phyloP scores from a whole-genome alignment of 352 stramenopile species.

The Pythium grandisporangium region DNA sequence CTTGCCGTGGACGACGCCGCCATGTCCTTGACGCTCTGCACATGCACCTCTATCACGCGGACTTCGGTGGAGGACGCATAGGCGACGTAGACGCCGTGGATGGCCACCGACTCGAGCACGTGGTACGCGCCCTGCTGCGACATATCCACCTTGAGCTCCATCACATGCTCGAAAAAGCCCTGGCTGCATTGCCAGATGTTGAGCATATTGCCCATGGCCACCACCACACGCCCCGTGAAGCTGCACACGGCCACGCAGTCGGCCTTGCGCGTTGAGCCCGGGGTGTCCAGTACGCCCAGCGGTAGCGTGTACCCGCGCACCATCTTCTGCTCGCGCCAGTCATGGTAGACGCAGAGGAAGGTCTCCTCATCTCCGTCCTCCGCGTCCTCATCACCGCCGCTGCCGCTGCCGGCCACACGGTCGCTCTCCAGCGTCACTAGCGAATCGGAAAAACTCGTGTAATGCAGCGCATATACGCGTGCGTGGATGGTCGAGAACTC shows the following conservation, averaged over 20 bases:
- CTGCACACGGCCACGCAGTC: constrained; percentile 75
- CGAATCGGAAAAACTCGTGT: constrained; percentile 83
- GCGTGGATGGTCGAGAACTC: constrained; percentile 75
- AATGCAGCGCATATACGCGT: constrained; percentile 59
- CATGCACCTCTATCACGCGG: constrained; percentile 76
- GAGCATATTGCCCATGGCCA: constrained; percentile 64
- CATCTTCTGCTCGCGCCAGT: constrained; percentile 74
- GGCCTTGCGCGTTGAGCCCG: constrained; percentile 38
- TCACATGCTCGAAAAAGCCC: constrained; percentile 85
- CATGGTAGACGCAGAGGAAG: constrained; percentile 83
- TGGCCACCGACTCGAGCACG: constrained; percentile 69
- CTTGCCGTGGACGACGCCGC: background rate
- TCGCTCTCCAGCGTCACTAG: constrained; percentile 80
- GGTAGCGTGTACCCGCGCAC: constrained; percentile 78
- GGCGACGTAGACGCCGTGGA: constrained; percentile 71
- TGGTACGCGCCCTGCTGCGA: constrained; percentile 57
- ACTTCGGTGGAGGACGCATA: constrained; percentile 71
- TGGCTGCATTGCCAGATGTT: constrained; percentile 84
- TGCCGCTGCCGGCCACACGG: background rate
- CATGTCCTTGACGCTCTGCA: constrained; percentile 39
- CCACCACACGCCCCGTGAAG: constrained; percentile 70
- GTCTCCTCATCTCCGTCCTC: constrained; percentile 56
- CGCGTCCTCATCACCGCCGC: constrained; percentile 2
- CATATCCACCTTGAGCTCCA: constrained; percentile 82
- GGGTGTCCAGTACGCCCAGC: constrained; percentile 56